A percentile compares a stretch with the other conserved stretches of the same genome.
phyloP scores from a whole-genome alignment of 2,329 filamentous ascomycete genomes.

The Colletotrichum sansevieriae region DNA sequence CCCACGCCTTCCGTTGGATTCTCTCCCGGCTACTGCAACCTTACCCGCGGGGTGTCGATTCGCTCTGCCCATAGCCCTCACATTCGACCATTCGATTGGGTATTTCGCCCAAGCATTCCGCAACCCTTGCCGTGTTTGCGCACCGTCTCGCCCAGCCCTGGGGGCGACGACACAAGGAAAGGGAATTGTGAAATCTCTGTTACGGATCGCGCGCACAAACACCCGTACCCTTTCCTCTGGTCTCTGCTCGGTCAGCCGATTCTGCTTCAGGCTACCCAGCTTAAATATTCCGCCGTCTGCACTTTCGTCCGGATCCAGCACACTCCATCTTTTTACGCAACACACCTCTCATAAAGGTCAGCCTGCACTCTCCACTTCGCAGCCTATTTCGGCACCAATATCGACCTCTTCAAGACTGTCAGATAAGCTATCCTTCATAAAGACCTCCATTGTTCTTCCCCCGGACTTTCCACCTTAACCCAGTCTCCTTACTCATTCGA shows the following conservation, averaged over 20 bases:
- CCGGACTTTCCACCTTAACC: constrained; percentile 12
- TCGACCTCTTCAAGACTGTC: constrained; percentile 19
- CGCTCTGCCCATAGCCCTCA: constrained; percentile 35
- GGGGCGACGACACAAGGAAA: constrained; percentile 36
- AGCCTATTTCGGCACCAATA: constrained; percentile 16
- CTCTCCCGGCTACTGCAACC: constrained; percentile 42
- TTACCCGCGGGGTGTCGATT: constrained; percentile 40
- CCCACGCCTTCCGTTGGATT: constrained; percentile 41
- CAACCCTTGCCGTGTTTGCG: constrained; percentile 40
- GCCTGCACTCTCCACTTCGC: constrained; percentile 12
- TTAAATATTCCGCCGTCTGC: constrained; percentile 39
- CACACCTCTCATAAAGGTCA: constrained; percentile 12
- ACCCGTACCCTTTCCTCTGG: constrained; percentile 25
- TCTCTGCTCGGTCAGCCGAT: constrained; percentile 29
- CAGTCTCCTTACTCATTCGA: constrained; percentile 13
- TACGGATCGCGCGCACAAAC: constrained; percentile 40
- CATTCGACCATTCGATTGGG: constrained; percentile 41
- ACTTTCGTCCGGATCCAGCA: constrained; percentile 10
- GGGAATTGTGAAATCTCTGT: constrained; percentile 41
- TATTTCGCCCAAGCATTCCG: constrained; percentile 34
- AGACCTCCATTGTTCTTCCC: background rate
- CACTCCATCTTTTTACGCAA: constrained; percentile 17
- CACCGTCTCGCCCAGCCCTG: constrained; percentile 38
- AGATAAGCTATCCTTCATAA: constrained; percentile 16
- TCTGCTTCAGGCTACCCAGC: constrained; percentile 2